phyloP scores from a whole-genome alignment of 352 stramenopile genomes.

The Phytophthora melonis region DNA sequence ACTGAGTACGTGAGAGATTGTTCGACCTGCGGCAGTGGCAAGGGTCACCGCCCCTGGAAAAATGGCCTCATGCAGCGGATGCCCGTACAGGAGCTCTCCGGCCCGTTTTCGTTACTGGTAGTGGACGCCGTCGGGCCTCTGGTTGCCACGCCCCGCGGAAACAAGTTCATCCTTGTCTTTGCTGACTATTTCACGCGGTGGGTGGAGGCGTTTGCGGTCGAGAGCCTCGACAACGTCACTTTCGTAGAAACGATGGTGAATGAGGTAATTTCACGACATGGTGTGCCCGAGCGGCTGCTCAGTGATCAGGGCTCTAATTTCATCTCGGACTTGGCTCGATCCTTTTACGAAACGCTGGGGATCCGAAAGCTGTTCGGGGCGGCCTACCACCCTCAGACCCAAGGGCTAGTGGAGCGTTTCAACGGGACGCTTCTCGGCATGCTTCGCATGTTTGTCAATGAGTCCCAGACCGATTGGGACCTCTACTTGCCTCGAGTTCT shows the following conservation, averaged over 20 bases:
- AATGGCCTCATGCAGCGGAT: constrained; percentile 9
- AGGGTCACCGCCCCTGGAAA: constrained; percentile 3
- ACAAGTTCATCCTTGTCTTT: background rate
- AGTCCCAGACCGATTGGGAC: constrained; percentile 10
- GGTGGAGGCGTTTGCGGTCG: background rate
- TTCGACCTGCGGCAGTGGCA: background rate
- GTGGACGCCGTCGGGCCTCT: background rate
- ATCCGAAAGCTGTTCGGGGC: constrained; percentile 6
- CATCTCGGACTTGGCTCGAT: background rate
- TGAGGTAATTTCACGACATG: background rate
- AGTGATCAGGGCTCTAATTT: constrained; percentile 14
- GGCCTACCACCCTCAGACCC: constrained; percentile 1
- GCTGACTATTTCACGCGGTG: background rate
- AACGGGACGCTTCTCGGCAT: constrained; percentile 5
- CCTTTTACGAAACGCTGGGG: constrained; percentile 5
- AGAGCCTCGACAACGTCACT: background rate
- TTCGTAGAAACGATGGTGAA: background rate
- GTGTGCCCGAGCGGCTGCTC: background rate
- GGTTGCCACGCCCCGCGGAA: background rate
- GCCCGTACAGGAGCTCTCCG: background rate
- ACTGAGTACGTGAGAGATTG: constrained; percentile 1
- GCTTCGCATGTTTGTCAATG: background rate
- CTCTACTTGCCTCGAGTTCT: constrained; percentile 1
- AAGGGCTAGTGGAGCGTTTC: constrained; percentile 8
- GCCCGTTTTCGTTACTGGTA: background rate